These are phyloP conservation scores for Backusella parvicylindrica DNA, from an alignment of 192 early-diverging fungal species.

Conservation along the genomic window DNA sequence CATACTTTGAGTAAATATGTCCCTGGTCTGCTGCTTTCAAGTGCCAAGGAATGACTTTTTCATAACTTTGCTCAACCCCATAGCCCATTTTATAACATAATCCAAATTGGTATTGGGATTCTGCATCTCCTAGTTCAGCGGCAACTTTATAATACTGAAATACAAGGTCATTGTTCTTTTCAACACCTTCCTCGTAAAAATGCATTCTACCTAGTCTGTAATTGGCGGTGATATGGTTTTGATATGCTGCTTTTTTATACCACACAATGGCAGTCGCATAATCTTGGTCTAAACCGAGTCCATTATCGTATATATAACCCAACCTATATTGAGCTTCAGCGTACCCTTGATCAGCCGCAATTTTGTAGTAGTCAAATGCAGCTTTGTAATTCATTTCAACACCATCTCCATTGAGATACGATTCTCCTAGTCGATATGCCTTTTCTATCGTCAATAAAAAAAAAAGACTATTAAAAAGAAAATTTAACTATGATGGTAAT, in stretches of 20 bases:
- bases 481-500: too few relatives aligned
- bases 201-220: background rate
- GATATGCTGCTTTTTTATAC: background rate
- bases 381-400: background rate
- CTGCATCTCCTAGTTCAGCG: background rate
- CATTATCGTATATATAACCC: background rate
- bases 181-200: background rate
- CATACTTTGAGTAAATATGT: background rate
- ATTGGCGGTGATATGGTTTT: background rate
- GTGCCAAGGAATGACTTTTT: background rate
- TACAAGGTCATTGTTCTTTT: background rate
- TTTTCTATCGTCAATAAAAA: too few relatives aligned
- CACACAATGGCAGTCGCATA: background rate
- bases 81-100: background rate
- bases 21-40: background rate
- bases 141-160: background rate
- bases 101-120: background rate
- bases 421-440: background rate
- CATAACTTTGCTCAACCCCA: background rate
- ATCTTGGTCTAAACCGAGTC: background rate
- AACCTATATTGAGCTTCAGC: background rate
- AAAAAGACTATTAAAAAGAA: too few relatives aligned
- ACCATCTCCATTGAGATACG: background rate
- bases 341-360: background rate
- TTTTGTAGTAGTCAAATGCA: background rate